A percentile compares a stretch with the other conserved stretches of the same genome.
phyloP scores from a whole-genome alignment of 2,329 filamentous ascomycete species.

The Clarireedia homoeocarpa region DNA sequence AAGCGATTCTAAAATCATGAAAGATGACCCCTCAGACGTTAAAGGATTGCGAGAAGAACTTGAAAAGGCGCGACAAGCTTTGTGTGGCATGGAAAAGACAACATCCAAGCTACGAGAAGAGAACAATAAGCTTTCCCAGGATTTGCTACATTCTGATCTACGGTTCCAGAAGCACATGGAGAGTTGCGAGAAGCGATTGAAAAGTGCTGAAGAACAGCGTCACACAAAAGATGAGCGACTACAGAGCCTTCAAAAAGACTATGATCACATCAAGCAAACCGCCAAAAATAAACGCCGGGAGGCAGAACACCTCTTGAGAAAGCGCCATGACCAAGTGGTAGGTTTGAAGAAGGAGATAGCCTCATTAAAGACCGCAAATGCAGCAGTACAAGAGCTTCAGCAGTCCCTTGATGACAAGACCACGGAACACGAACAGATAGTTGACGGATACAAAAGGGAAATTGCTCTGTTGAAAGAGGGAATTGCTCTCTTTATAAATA shows the following conservation, averaged over 20 bases:
- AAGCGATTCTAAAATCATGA: constrained; percentile 44
- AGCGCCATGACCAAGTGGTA: constrained; percentile 49
- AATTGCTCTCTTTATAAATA: background rate
- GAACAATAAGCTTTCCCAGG: constrained; percentile 24
- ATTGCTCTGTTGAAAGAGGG: constrained; percentile 13
- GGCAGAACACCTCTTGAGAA: constrained; percentile 46
- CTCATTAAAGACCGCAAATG: constrained; percentile 32
- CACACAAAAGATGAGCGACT: constrained; percentile 42
- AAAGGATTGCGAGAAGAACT: constrained; percentile 45
- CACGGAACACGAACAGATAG: constrained; percentile 16
- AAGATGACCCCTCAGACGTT: constrained; percentile 46
- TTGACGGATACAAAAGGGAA: constrained; percentile 16
- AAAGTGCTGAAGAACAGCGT: constrained; percentile 36
- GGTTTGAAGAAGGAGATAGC: constrained; percentile 47
- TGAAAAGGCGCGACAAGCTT: constrained; percentile 41
- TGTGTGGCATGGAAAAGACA: constrained; percentile 38
- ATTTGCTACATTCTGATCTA: constrained; percentile 23
- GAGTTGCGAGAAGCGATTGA: constrained; percentile 32
- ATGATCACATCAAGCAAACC: constrained; percentile 45
- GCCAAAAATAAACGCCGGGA: constrained; percentile 47
- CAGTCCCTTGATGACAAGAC: constrained; percentile 14
- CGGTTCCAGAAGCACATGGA: constrained; percentile 26
- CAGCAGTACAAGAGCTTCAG: constrained; percentile 14
- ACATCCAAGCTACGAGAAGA: constrained; percentile 24
- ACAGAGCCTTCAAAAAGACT: constrained; percentile 42